Conservation (phyloP, 140 eudicot genomes). For the Cichorium intybus region DNA sequence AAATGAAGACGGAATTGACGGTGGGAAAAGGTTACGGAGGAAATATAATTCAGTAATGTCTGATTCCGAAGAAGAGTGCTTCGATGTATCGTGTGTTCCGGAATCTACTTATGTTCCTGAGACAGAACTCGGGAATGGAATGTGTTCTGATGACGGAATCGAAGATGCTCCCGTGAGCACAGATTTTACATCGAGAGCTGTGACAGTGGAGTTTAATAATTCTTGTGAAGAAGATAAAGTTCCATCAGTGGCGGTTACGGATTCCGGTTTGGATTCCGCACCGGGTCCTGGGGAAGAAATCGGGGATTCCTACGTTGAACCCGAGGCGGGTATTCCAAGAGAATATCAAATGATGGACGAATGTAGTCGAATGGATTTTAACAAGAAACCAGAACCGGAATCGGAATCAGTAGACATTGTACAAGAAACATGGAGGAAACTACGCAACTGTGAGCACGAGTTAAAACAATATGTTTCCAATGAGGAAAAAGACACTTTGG, state of each 20-base stretch:
- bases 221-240: conserved; percentile 12
- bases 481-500: conserved; percentile 55
- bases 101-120: conserved; percentile 85
- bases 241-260: conserved; percentile 19
- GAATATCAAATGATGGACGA: conserved; percentile 80
- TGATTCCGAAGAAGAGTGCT: conserved; percentile 33
- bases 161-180: conserved; percentile 23
- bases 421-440: conserved; percentile 77
- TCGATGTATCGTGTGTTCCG: conserved; percentile 68
- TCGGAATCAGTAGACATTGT: conserved; percentile 36
- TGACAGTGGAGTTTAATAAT: conserved; percentile 5
- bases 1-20: conserved; percentile 16
- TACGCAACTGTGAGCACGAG: conserved; percentile 45
- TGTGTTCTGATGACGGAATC: conserved; percentile 38
- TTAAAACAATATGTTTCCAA: conserved; percentile 42
- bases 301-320: conserved; percentile 66
- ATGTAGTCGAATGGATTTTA: conserved; percentile 86
- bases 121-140: conserved; percentile 49
- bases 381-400: conserved; percentile 29
- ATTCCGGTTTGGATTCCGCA: conserved; percentile 29
- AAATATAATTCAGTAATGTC: conserved; percentile 29
- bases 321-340: conserved; percentile 38
- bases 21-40: conserved; percentile 26
- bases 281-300: conserved; percentile 50
- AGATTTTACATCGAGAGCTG: conserved; percentile 17